Conservation (phyloP, 192 early-diverging fungal genomes). For the Pilaira anomala region DNA sequence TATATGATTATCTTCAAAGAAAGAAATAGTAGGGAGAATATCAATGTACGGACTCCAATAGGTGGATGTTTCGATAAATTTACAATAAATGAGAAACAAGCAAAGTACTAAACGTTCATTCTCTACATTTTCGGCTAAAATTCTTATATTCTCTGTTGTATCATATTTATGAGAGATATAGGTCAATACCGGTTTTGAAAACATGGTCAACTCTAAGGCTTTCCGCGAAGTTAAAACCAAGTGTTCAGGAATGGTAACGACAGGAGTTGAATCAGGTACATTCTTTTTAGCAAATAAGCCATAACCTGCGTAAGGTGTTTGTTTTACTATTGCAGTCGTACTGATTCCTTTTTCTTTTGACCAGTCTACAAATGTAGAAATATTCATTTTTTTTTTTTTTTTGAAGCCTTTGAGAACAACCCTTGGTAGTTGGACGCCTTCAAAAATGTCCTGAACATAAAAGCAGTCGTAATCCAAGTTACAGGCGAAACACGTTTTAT, state of each 20-base stretch:
- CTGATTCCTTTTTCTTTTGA: constrained; percentile 4
- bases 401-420: too few species aligned
- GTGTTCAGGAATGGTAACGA: neutral
- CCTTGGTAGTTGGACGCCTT: too few species aligned
- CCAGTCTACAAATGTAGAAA: constrained; percentile 11
- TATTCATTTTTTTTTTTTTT: constrained; percentile 2
- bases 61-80: constrained; percentile 12
- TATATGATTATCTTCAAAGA: constrained; percentile 34
- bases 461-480: too few species aligned
- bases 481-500: too few species aligned
- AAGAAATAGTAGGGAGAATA: constrained; percentile 49
- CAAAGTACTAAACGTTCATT: constrained; percentile 38
- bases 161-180: neutral
- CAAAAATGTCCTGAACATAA: too few species aligned
- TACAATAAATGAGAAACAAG: constrained; percentile 43
- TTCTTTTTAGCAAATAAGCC: constrained; percentile 17
- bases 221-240: neutral
- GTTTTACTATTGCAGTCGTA: neutral
- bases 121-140: neutral
- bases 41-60: constrained; percentile 55
- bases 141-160: neutral
- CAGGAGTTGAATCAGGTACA: neutral
- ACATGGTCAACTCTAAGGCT: neutral
- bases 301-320: constrained; percentile 19
- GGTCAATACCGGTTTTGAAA: neutral